Evolutionary conservation across 768 basidiomycete genomes (phyloP).

Genomic region (Lanmaoa pseudosensibilis): DNA sequence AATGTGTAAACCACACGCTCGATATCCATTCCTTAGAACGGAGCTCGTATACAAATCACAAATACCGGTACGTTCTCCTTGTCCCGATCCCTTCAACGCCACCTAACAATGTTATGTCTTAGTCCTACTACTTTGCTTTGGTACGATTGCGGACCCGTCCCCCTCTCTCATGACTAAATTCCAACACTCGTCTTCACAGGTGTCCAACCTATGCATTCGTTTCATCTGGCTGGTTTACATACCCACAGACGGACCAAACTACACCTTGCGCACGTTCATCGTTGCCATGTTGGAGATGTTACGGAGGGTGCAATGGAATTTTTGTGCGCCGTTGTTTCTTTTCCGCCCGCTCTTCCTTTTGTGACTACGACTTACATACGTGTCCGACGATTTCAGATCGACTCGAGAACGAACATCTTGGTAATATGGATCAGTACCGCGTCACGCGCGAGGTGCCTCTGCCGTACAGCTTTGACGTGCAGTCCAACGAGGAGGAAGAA

Average conservation of each 20-base stretch:
- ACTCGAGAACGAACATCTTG: slow-evolving; percentile 89
- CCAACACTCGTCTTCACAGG: slow-evolving; percentile 36
- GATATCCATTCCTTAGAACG: slow-evolving; percentile 60
- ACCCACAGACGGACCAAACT: slow-evolving; percentile 49
- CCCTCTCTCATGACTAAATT: neutral
- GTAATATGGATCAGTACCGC: slow-evolving; percentile 93
- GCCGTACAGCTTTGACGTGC: slow-evolving; percentile 62
- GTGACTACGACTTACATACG: neutral
- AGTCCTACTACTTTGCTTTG: slow-evolving; percentile 81
- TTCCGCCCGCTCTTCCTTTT: neutral
- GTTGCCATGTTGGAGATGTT: slow-evolving; percentile 72
- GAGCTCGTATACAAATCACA: slow-evolving; percentile 74
- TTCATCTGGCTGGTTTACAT: slow-evolving; percentile 85
- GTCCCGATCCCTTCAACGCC: neutral
- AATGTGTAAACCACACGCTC: slow-evolving; percentile 55
- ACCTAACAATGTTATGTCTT: neutral
- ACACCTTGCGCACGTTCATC: slow-evolving; percentile 63
- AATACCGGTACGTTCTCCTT: slow-evolving; percentile 47
- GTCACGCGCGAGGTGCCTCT: slow-evolving; percentile 83
- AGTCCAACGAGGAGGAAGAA: slow-evolving; percentile 48
- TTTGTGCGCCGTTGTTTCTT: slow-evolving; percentile 53
- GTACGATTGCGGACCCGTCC: slow-evolving; percentile 37
- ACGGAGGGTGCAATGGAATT: slow-evolving; percentile 88
- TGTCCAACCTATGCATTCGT: slow-evolving; percentile 71
- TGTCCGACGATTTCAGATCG: slow-evolving; percentile 47